Evolutionary conservation across 345 rosid species (phyloP).

Genomic region (Bretschneidera sinensis): DNA sequence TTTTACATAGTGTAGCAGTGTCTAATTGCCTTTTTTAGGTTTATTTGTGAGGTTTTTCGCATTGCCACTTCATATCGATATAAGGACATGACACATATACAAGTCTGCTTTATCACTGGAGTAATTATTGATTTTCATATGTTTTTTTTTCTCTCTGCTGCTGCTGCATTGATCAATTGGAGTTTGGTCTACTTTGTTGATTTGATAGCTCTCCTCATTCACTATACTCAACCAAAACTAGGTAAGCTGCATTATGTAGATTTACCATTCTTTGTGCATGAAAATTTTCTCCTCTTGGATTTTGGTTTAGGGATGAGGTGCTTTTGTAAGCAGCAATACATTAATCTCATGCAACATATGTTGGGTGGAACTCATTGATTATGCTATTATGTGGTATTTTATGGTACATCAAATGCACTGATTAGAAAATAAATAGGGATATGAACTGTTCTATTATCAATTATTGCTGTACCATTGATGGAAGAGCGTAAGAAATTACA

Average conservation of each 20-base stretch:
- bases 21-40: background rate
- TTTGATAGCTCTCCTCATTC: slow-evolving; percentile 69
- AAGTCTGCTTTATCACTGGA: background rate
- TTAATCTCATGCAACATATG: too few species aligned
- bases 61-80: background rate
- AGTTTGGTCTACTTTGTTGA: slow-evolving; percentile 74
- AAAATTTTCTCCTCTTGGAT: too few species aligned
- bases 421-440: too few species aligned
- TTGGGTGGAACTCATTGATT: too few species aligned
- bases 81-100: background rate
- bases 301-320: too few species aligned
- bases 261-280: background rate
- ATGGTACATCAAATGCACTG: too few species aligned
- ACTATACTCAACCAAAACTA: slow-evolving; percentile 53
- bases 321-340: too few species aligned
- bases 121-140: slow-evolving; percentile 15
- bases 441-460: too few species aligned
- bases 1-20: too few species aligned
- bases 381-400: too few species aligned
- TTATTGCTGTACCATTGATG: too few species aligned
- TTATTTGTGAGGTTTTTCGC: background rate
- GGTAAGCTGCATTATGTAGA: slow-evolving; percentile 37
- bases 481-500: too few species aligned
- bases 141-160: slow-evolving; percentile 25
- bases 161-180: slow-evolving; percentile 82